Percentiles rank a stretch among this genome's conserved stretches.
phyloP scores from a whole-genome alignment of 164 flowering plant species.

The Nymphaea thermarum region DNA sequence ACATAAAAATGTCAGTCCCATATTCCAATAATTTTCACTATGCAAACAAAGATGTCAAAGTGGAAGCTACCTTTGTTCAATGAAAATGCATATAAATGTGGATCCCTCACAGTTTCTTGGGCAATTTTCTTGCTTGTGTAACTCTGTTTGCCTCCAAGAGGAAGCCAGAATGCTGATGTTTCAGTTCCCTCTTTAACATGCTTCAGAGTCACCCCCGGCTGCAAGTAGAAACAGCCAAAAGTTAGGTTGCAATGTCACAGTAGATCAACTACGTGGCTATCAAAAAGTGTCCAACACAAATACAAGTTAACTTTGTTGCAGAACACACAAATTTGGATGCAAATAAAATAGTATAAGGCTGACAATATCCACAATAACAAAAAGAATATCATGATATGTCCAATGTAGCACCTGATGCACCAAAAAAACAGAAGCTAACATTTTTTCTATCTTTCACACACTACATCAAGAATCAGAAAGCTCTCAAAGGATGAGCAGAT shows the following conservation, averaged over 20 bases:
- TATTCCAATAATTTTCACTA: neutral
- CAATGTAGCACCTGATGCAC: neutral
- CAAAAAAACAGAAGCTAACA: neutral
- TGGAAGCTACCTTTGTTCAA: conserved; percentile 55
- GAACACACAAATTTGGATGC: neutral
- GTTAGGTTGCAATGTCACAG: neutral
- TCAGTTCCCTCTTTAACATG: conserved; percentile 99
- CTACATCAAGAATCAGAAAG: neutral
- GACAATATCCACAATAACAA: neutral
- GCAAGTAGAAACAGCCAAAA: conserved; percentile 9
- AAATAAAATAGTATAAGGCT: neutral
- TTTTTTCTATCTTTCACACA: neutral
- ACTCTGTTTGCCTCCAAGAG: conserved; percentile 91
- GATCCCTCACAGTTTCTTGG: conserved; percentile 66
- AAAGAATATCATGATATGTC: too few relatives aligned
- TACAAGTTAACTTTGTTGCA: neutral
- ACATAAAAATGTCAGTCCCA: conserved; percentile 15
- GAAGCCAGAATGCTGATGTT: conserved; percentile 89
- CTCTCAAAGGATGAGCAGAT: neutral
- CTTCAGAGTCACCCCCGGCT: conserved; percentile 86
- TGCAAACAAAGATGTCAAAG: neutral
- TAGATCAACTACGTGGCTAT: neutral
- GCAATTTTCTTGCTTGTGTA: conserved; percentile 65
- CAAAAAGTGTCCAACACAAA: neutral
- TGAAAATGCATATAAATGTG: conserved; percentile 76